Evolutionary conservation across 148 eudicot genomes (phyloP), one percentile per base, ranked within the genome.

Genomic region (Persicaria maculosa): DNA sequence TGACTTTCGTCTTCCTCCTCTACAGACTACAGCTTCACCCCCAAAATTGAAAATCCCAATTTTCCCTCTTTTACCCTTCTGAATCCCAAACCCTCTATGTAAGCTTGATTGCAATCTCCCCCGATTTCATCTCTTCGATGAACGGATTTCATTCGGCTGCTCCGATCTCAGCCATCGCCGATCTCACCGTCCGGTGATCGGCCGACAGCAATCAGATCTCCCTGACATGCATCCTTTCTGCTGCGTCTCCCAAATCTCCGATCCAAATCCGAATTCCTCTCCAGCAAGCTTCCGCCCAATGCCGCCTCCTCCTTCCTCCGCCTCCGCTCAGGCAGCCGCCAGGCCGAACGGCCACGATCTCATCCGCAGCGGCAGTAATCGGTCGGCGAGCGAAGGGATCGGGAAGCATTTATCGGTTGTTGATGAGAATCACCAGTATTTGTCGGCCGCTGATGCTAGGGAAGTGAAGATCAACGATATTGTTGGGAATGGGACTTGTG

Each of bases 211-310:
- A 4, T 44, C 73, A 71, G 54, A 19, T 71, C 76, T 7, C 44
- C 45, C 20, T 75, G 77, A 61, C 82, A 87, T 90, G 94, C 91
- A 81, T 83, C 85, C 87, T 6, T 84, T 87, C 72, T 88, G 94
- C 77, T 90, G 88, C 83, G 85, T 84, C 1, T 82, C 91, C 8
- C 81, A 80, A 20, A 50, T 81, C 65, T 68, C 84, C 48, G 77
- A 81, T 77, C 86, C 74, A 50, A 74, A 74, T 22, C 65, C 10
- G 19, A 36, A 7, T 4, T 17, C 61, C 9, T 17, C 61, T 47
- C 50, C 76, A 12, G 61, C 77, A 1, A 9, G 31, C 62, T n/a
- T 45, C 8, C 5, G 75, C 7, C 73, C 72, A 74, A 80, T 80
- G 83, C 70, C 74, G 12, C n/a, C 68, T 1, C 3, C 20, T 9